Percentiles rank a stretch among this genome's conserved stretches.
Conservation (phyloP, 1,284 basidiomycete species). For the Erythrobasidium hasegawianum region DNA sequence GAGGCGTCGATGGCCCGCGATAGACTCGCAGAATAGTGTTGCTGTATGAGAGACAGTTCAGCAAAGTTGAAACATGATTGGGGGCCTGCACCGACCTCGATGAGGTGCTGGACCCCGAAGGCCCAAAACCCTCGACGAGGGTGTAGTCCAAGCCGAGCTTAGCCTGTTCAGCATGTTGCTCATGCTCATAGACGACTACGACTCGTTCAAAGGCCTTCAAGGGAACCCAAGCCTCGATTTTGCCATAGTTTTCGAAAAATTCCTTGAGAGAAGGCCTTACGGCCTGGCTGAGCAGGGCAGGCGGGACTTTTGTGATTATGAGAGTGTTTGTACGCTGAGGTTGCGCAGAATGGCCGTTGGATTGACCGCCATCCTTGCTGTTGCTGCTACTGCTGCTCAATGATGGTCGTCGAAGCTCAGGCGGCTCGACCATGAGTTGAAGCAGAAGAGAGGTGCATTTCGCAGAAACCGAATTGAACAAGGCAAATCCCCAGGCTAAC, state of each 20-base stretch:
- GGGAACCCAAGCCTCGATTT: conserved; percentile 79
- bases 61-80: background rate
- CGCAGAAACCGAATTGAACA: too few relatives aligned
- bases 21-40: conserved; percentile 65
- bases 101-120: conserved; percentile 57
- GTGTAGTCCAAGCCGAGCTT: conserved; percentile 47
- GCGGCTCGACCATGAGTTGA: conserved; percentile 10
- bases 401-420: background rate
- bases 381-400: conserved; percentile 16
- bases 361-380: conserved; percentile 6
- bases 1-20: conserved; percentile 68
- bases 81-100: background rate
- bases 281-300: conserved; percentile 27
- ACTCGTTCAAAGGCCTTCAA: conserved; percentile 73
- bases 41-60: conserved; percentile 42
- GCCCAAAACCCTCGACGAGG: conserved; percentile 46
- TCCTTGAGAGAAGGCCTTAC: conserved; percentile 28
- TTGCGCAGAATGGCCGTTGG: conserved; percentile 19
- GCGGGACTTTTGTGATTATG: conserved; percentile 35
- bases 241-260: conserved; percentile 57
- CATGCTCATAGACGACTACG: conserved; percentile 68
- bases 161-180: conserved; percentile 48
- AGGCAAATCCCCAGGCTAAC: too few relatives aligned
- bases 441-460: background rate
- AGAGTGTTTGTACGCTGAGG: conserved; percentile 30